Conservation (phyloP, 2,329 filamentous ascomycete species). For the Fusarium tuaranense region DNA sequence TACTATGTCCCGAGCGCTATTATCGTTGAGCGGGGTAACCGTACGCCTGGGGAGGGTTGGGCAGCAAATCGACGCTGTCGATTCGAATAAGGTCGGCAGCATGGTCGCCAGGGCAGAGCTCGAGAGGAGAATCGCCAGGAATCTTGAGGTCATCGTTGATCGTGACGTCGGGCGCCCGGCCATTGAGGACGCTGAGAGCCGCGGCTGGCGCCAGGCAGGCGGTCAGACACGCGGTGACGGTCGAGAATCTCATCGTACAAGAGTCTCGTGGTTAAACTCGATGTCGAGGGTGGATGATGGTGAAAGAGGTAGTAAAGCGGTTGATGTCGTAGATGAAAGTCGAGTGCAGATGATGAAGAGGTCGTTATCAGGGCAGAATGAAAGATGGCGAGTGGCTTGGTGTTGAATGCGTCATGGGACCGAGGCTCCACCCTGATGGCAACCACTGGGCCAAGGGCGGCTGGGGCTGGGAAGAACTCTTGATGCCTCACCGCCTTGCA, state of each 20-base stretch:
- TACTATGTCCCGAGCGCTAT: conserved; percentile 7
- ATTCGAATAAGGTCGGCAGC: conserved; percentile 79
- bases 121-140: conserved; percentile 86
- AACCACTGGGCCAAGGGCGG: conserved; percentile 24
- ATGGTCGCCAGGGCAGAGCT: conserved; percentile 78
- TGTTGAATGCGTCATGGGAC: conserved; percentile 54
- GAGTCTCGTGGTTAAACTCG: neutral
- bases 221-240: conserved; percentile 59
- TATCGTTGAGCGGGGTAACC: conserved; percentile 50
- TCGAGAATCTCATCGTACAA: conserved; percentile 51
- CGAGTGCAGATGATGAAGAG: conserved; percentile 33
- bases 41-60: conserved; percentile 90
- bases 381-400: conserved; percentile 43
- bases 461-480: conserved; percentile 29
- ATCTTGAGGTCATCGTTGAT: conserved; percentile 71
- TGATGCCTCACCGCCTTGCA: conserved; percentile 44
- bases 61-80: conserved; percentile 80
- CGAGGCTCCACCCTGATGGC: conserved; percentile 41
- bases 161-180: conserved; percentile 52
- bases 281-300: neutral
- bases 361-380: conserved; percentile 41
- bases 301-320: conserved; percentile 3
- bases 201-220: conserved; percentile 59
- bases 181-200: conserved; percentile 57
- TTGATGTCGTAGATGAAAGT: conserved; percentile 19